These are phyloP conservation scores for Blastobotrys capitulatus DNA, from an alignment of 1,139 yeast species.

Conservation along the genomic window DNA sequence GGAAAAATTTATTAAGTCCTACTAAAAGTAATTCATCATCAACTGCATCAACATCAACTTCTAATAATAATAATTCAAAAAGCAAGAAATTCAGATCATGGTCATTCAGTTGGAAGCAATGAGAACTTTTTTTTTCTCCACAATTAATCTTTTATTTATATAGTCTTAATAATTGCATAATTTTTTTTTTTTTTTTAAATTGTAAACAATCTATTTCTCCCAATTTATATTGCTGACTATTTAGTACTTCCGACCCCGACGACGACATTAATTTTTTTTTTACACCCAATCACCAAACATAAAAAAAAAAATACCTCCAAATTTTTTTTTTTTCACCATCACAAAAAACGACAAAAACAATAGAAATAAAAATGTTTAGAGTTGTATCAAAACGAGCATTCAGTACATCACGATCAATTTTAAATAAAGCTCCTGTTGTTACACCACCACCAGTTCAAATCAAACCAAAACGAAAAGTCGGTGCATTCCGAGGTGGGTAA, in stretches of 20 bases:
- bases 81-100: not conserved
- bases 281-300: no score
- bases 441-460: not conserved
- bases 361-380: not conserved
- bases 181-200: not conserved
- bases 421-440: conserved; percentile 8
- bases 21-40: not conserved
- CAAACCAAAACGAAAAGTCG: conserved; percentile 23
- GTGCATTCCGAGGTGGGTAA: conserved; percentile 33
- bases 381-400: not conserved
- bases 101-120: not conserved
- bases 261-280: no score
- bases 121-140: not conserved
- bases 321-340: no score
- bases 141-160: no score
- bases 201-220: no score
- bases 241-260: no score
- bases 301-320: not conserved
- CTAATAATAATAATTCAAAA: not conserved
- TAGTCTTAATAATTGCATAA: not conserved
- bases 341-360: no score
- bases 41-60: not conserved
- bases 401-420: conserved; percentile 2
- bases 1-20: not conserved
- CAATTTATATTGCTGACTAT: no score